Evolutionary conservation across 805 yeast species (phyloP).

Genomic region (Yarrowia phangngaensis): DNA sequence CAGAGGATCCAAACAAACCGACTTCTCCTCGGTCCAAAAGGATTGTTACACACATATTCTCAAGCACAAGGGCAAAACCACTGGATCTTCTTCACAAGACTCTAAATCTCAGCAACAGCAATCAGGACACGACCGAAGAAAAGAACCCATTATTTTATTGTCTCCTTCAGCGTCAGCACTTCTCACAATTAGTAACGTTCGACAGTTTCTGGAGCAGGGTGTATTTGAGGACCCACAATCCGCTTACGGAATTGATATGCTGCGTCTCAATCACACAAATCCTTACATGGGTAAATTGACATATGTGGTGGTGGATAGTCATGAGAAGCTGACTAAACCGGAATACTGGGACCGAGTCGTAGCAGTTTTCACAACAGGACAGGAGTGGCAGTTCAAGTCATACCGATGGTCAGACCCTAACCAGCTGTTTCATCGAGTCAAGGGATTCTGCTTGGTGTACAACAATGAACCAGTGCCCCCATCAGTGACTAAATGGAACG

Average conservation of each 20-base stretch:
- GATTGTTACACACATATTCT: conserved; percentile 39
- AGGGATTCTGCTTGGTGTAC: conserved; percentile 76
- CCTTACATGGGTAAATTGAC: conserved; percentile 57
- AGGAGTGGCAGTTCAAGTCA: conserved; percentile 90
- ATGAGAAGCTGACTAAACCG: conserved; percentile 82
- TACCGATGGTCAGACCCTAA: conserved; percentile 83
- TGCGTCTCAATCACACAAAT: conserved; percentile 36
- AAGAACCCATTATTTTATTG: conserved; percentile 67
- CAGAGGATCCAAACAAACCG: conserved; percentile 40
- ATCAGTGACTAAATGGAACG: conserved; percentile 82
- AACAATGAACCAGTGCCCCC: conserved; percentile 76
- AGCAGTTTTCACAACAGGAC: conserved; percentile 95
- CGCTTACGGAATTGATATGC: conserved; percentile 21
- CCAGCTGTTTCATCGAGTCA: conserved; percentile 71
- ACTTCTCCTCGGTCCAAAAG: conserved; percentile 39
- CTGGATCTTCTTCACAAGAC: not conserved
- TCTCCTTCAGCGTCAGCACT: conserved; percentile 79
- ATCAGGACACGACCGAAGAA: conserved; percentile 4
- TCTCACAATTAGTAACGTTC: conserved; percentile 60
- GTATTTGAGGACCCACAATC: conserved; percentile 48
- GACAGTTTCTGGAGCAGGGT: conserved; percentile 70
- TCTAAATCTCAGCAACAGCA: conserved; percentile 1
- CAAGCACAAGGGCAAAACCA: conserved; percentile 31
- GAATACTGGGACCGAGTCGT: conserved; percentile 98
- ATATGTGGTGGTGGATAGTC: conserved; percentile 81